Base-by-base conservation (phyloP, 148 eudicot genomes). In the Silene uniflora region DNA sequence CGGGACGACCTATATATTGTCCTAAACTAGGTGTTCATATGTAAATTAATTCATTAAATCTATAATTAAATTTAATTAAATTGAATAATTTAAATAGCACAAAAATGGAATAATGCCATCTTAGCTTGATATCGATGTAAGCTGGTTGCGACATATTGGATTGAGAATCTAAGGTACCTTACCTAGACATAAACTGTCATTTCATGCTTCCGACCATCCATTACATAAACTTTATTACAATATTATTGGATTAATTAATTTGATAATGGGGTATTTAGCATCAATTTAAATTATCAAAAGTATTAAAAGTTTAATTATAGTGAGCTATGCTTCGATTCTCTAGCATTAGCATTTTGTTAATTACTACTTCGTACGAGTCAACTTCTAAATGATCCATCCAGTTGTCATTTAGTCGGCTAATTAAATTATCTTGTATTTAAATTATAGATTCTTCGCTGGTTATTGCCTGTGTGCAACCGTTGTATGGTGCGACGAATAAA, bases 131-230 rank as follows among this genome's bases (percentile, higher is more conserved):
- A 27, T 13, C 4, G 52, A 67, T 68, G 46, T 64, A 59, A 73
- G 66, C 14, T 59, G 63, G 24, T 67, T 14, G 32, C 73, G 67
- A 78, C 77, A 78, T 73, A 78, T 58, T 56, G 77, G 77, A 58
- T 73, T 67, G 61, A 73, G 73, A 78, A 72, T 73, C 49, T 59
- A 46, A 60, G 55, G 71, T 24, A 55, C 35, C 27, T 60, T 18
- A 23, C 32, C 19, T 4, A 32, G 61, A 42, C 58, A 49, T 59
- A 8, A n/a, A 64, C 10, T 69, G 78, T 74, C 78, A 79, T 60
- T 62, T 74, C 74, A 61, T 74, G 74, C 69, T 72, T 63, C 19
- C 58, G 18, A 60, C 77, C 81, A 67, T 16, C 77, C 77, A 73
- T 78, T 73, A 54, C 17, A 25, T 62, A 46, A 54, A 54, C 66